Conservation (phyloP, 2,329 filamentous ascomycete species). For the Colletotrichum sojae region DNA sequence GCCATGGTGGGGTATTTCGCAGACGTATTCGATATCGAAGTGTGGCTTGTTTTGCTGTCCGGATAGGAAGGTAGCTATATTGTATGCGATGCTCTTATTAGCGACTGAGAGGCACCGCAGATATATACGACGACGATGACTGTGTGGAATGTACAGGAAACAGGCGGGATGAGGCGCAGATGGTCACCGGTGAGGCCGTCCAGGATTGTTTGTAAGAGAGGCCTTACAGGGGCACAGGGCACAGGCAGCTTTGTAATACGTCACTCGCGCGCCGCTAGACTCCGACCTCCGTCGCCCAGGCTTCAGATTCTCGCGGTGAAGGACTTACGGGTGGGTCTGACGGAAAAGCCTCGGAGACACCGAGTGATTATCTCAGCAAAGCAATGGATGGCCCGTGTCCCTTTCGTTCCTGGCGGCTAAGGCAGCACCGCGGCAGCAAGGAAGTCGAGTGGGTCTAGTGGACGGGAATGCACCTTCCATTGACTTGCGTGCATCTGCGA, state of each 20-base stretch:
- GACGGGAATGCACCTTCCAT: conserved; percentile 9
- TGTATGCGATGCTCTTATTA: neutral
- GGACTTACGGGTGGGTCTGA: conserved; percentile 23
- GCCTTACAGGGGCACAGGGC: conserved; percentile 44
- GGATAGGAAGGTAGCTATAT: too few relatives aligned
- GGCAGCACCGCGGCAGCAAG: conserved; percentile 5
- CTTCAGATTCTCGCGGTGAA: neutral
- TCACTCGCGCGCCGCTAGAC: conserved; percentile 41
- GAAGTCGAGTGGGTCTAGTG: neutral
- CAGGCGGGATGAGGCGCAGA: conserved; percentile 35
- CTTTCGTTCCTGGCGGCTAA: conserved; percentile 25
- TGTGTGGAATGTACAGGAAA: conserved; percentile 31
- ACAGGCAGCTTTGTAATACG: conserved; percentile 59
- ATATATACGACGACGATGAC: conserved; percentile 21
- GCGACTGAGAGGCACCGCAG: neutral
- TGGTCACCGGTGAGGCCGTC: conserved; percentile 41
- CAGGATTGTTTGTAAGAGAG: conserved; percentile 46
- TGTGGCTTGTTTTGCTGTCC: neutral
- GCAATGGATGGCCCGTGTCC: neutral
- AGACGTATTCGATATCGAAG: neutral
- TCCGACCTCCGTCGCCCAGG: conserved; percentile 18
- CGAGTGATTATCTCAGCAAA: conserved; percentile 27
- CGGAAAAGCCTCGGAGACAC: conserved; percentile 16
- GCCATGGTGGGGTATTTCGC: conserved; percentile 27
- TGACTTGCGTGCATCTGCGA: conserved; percentile 2